Percentiles rank a stretch among this genome's conserved stretches.
phyloP scores from a whole-genome alignment of 2,329 filamentous ascomycete genomes.

The Stachybotrys echinatus region DNA sequence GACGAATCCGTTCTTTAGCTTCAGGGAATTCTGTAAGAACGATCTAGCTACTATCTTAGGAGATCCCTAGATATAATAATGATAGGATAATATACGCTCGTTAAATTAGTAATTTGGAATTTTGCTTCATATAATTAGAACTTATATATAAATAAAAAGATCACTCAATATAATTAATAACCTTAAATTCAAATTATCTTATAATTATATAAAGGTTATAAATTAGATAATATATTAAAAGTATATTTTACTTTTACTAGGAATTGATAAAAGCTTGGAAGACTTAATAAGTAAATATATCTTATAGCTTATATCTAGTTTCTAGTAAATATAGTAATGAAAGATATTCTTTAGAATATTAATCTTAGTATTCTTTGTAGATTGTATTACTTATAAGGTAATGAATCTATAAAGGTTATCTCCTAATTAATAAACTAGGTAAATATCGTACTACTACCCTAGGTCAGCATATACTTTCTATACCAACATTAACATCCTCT shows the following conservation, averaged over 20 bases:
- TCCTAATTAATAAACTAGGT: slow-evolving; percentile 43
- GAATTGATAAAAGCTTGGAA: too few species aligned
- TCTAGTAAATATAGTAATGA: slow-evolving; percentile 34
- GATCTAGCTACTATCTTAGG: neutral
- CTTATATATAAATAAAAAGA: too few species aligned
- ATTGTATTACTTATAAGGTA: slow-evolving; percentile 31
- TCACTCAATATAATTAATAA: too few species aligned
- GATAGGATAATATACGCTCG: neutral
- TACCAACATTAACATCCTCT: slow-evolving; percentile 37
- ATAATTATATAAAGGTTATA: too few species aligned
- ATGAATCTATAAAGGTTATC: slow-evolving; percentile 37
- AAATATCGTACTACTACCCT: slow-evolving; percentile 40
- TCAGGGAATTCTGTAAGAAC: neutral
- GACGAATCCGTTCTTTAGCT: neutral
- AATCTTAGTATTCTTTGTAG: slow-evolving; percentile 16
- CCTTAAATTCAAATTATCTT: too few species aligned
- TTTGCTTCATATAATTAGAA: too few species aligned
- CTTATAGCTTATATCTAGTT: too few species aligned
- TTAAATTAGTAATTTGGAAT: too few species aligned
- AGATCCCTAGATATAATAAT: neutral
- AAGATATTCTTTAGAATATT: slow-evolving; percentile 34
- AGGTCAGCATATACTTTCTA: slow-evolving; percentile 34
- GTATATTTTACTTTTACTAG: too few species aligned
- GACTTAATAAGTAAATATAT: too few species aligned
- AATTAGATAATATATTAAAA: too few species aligned